Evolutionary conservation across 1,284 basidiomycete genomes (phyloP), one percentile per base, ranked within the genome.

Genomic region (Sporisorium scitamineum): DNA sequence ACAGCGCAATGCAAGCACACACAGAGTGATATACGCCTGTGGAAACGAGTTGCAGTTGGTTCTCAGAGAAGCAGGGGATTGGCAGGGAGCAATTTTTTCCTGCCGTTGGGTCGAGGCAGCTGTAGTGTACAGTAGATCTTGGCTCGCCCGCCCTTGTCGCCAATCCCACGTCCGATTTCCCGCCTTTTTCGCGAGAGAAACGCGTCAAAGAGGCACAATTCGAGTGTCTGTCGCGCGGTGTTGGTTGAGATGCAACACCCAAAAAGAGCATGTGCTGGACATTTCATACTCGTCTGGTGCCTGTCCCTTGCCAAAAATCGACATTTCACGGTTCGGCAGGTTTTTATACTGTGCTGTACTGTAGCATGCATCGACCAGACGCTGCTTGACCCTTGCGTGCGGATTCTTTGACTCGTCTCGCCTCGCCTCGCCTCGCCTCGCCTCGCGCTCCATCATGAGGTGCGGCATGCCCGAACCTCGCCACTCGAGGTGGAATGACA

Each of bases 21-120:
- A 45, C 44, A 45, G 44, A 45, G 26, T 45, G 44, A 45, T 45
- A 45, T 45, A 45, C 44, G 22, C 24, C 44, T 26, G 37, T 39
- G 16, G 4, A 39, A n/a, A n/a, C 16, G 37, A 39, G 18, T 18
- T 34, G 34, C 16, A 39, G 18, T 18, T 34, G 34, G 34, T 34
- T 34, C 34, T 22, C 20, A 44, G 42, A 45, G 24, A 45, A 26
- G 13, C 11, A 26, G 44, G 24, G 44, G 24, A 44, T 22, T 9
- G 20, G 10, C 8, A 22, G 10, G 10, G 4, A n/a, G n/a, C n/a
- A n/a, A n/a, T n/a, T n/a, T n/a, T n/a, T n/a, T n/a, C n/a, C n/a
- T n/a, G n/a, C n/a, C n/a, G n/a, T n/a, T n/a, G n/a, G n/a, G n/a
- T n/a, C n/a, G n/a, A 20, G 24, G 42, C 34, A 13, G 34, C 34